Conservation (phyloP, 2,329 filamentous ascomycete species). For the Talaromyces sp. region DNA sequence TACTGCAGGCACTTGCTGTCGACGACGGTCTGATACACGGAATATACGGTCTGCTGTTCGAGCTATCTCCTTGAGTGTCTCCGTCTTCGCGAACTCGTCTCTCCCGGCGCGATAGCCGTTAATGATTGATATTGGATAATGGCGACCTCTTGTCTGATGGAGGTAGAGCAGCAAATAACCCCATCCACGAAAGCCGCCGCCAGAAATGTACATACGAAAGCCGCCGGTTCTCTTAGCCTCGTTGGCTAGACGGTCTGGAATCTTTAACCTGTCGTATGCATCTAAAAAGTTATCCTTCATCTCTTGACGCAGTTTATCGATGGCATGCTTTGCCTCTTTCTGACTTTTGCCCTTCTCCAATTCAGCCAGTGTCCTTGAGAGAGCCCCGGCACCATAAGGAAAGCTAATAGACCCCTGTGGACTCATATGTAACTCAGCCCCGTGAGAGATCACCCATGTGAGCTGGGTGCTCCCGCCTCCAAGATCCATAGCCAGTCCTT, state of each 20-base stretch:
- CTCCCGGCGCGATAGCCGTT: conserved; percentile 70
- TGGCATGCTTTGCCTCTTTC: conserved; percentile 22
- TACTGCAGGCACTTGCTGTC: conserved; percentile 79
- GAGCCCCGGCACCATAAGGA: conserved; percentile 65
- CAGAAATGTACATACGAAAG: conserved; percentile 76
- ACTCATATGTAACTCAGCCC: conserved; percentile 51
- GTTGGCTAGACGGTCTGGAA: conserved; percentile 53
- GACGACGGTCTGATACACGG: conserved; percentile 74
- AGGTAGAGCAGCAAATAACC: conserved; percentile 73
- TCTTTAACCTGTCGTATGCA: conserved; percentile 56
- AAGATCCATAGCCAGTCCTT: conserved; percentile 79
- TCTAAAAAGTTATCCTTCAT: conserved; percentile 57
- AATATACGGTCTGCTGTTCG: conserved; percentile 46
- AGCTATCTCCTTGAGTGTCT: conserved; percentile 42
- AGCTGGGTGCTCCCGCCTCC: conserved; percentile 72
- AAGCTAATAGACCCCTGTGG: conserved; percentile 59
- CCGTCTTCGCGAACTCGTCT: conserved; percentile 57
- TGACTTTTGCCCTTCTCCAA: conserved; percentile 45
- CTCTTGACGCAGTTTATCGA: conserved; percentile 45
- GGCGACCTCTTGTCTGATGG: conserved; percentile 63
- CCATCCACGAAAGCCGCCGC: conserved; percentile 89
- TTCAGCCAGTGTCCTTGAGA: conserved; percentile 48
- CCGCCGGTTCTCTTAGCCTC: conserved; percentile 45
- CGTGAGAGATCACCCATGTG: conserved; percentile 58
- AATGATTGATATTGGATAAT: conserved; percentile 79